Conservation (phyloP, 306 rosid genomes). For the Senna tora region DNA sequence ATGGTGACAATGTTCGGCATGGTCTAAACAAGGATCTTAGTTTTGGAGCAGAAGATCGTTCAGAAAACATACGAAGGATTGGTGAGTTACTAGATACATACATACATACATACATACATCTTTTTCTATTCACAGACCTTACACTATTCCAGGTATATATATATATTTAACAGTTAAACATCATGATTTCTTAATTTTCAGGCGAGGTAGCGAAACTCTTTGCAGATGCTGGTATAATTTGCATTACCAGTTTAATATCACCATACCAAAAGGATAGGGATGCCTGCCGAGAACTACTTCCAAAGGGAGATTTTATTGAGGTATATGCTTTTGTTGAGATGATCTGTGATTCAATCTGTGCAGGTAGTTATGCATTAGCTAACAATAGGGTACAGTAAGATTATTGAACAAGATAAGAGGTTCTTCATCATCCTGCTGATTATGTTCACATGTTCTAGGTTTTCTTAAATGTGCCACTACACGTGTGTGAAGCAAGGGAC, state of each 20-base stretch:
- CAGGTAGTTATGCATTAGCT: conserved; percentile 31
- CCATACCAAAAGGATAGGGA: conserved; percentile 90
- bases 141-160: conserved; percentile 4
- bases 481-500: conserved; percentile 85
- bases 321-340: conserved; percentile 44
- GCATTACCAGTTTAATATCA: conserved; percentile 91
- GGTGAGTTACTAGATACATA: conserved; percentile 54
- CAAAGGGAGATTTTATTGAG: conserved; percentile 91
- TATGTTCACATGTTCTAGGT: conserved; percentile 61
- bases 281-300: conserved; percentile 81
- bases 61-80: conserved; percentile 88
- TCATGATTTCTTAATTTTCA: conserved; percentile 41
- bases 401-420: conserved; percentile 33
- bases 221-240: conserved; percentile 96
- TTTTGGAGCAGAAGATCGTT: conserved; percentile 87
- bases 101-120: not conserved
- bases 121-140: not conserved
- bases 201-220: conserved; percentile 98
- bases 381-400: conserved; percentile 20
- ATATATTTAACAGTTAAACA: conserved; percentile 17
- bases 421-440: conserved; percentile 23
- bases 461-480: conserved; percentile 83
- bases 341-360: not conserved
- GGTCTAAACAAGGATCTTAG: conserved; percentile 91
- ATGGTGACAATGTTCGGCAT: conserved; percentile 96